Evolutionary conservation across 169 alveolate genomes (phyloP).

Genomic region (Blepharisma undulans): DNA sequence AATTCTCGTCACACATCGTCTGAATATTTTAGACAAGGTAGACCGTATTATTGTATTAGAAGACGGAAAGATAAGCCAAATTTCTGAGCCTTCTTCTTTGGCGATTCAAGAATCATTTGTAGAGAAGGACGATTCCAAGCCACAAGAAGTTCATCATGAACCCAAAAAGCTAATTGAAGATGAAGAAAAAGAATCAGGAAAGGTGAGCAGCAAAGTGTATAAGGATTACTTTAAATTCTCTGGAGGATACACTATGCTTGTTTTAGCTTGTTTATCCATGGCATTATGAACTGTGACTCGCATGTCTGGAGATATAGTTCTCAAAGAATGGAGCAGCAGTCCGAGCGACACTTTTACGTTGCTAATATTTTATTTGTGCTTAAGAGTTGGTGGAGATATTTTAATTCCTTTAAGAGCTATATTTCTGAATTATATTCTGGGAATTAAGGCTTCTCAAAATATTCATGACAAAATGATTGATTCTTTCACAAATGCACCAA

Average conservation of each 20-base stretch:
- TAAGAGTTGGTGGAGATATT: neutral
- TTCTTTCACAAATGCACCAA: constrained; percentile 16
- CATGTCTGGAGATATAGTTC: neutral
- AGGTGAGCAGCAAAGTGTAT: neutral
- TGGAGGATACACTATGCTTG: neutral
- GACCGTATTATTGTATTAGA: neutral
- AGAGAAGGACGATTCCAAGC: neutral
- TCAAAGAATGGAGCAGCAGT: neutral
- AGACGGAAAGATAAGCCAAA: constrained; percentile 40
- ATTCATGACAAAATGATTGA: neutral
- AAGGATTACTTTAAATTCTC: neutral
- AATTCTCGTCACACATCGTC: constrained; percentile 50
- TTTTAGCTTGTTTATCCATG: neutral
- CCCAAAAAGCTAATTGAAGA: neutral
- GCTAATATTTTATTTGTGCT: neutral
- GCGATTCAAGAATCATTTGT: neutral
- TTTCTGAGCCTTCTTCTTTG: neutral
- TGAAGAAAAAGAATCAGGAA: constrained; percentile 19
- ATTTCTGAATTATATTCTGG: neutral
- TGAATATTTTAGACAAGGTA: neutral
- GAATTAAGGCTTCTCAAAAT: neutral
- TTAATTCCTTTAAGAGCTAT: neutral
- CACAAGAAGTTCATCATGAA: neutral
- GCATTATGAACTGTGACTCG: neutral
- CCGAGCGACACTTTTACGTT: neutral